Evolutionary conservation across 345 rosid genomes (phyloP).

Genomic region (Turnera subulata): DNA sequence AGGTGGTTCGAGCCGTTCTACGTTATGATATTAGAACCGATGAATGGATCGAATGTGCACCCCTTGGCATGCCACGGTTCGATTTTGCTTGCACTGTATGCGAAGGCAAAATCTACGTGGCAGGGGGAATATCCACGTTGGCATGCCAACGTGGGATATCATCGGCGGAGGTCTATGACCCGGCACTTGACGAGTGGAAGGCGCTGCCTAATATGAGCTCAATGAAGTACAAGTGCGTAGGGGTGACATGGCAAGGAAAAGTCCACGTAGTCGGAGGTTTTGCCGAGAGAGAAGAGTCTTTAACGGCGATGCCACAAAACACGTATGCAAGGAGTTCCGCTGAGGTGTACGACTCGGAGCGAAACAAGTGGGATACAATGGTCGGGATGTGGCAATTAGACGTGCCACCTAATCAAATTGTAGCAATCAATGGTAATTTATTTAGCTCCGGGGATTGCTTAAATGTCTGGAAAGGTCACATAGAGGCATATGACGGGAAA

Average conservation of each 20-base stretch:
- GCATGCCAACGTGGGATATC: slow-evolving; percentile 32
- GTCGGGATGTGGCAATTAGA: slow-evolving; percentile 59
- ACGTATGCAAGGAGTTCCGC: slow-evolving; percentile 45
- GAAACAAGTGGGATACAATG: slow-evolving; percentile 35
- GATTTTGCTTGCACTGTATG: slow-evolving; percentile 42
- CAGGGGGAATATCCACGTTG: slow-evolving; percentile 39
- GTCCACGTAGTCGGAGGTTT: slow-evolving; percentile 53
- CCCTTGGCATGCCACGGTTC: slow-evolving; percentile 27
- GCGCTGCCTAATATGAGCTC: slow-evolving; percentile 35
- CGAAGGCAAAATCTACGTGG: slow-evolving; percentile 39
- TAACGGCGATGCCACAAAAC: slow-evolving; percentile 9
- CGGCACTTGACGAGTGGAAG: slow-evolving; percentile 28
- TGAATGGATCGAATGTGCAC: slow-evolving; percentile 33
- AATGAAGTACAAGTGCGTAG: slow-evolving; percentile 43
- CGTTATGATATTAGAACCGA: slow-evolving; percentile 24
- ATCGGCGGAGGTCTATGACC: slow-evolving; percentile 46
- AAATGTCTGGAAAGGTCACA: slow-evolving; percentile 55
- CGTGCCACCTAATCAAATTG: slow-evolving; percentile 53
- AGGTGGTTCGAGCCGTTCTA: slow-evolving; percentile 27
- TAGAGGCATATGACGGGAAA: slow-evolving; percentile 39
- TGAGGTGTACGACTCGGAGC: slow-evolving; percentile 35
- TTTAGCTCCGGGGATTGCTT: slow-evolving; percentile 57
- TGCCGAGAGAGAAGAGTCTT: slow-evolving; percentile 22
- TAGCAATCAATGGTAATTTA: slow-evolving; percentile 22
- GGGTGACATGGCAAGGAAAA: slow-evolving; percentile 53